Evolutionary conservation across 2,329 filamentous ascomycete species (phyloP).

Genomic region (Penicillium sp.): DNA sequence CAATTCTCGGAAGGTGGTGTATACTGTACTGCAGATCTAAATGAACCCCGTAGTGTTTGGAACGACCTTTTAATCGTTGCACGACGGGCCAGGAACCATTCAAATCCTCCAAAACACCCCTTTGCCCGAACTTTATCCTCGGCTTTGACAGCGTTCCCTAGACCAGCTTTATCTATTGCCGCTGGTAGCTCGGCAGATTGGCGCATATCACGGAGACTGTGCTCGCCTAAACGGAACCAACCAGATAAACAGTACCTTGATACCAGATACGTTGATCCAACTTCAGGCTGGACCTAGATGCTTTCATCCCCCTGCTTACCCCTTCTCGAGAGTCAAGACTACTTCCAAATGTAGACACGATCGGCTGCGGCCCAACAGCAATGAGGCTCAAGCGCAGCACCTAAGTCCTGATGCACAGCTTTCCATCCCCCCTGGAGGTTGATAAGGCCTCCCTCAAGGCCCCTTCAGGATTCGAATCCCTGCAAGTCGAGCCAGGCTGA

Average conservation of each 20-base stretch:
- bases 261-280: background rate
- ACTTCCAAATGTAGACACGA: constrained; percentile 2
- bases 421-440: background rate
- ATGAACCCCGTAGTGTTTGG: background rate
- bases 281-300: background rate
- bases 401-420: background rate
- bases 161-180: background rate
- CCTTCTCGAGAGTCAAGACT: background rate
- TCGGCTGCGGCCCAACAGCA: background rate
- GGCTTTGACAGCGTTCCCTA: background rate
- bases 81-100: background rate
- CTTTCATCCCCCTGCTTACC: background rate
- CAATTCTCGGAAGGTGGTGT: background rate
- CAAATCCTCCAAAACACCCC: background rate
- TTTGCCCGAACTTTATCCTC: background rate
- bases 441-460: background rate
- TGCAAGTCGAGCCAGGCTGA: constrained; percentile 1
- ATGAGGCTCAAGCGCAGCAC: constrained; percentile 3
- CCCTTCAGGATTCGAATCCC: background rate
- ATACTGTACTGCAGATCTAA: background rate
- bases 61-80: background rate
- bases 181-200: background rate
- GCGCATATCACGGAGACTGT: background rate
- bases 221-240: background rate
- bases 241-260: background rate